Base-by-base conservation (phyloP, 116 monocot species). In the Posidonia oceanica region DNA sequence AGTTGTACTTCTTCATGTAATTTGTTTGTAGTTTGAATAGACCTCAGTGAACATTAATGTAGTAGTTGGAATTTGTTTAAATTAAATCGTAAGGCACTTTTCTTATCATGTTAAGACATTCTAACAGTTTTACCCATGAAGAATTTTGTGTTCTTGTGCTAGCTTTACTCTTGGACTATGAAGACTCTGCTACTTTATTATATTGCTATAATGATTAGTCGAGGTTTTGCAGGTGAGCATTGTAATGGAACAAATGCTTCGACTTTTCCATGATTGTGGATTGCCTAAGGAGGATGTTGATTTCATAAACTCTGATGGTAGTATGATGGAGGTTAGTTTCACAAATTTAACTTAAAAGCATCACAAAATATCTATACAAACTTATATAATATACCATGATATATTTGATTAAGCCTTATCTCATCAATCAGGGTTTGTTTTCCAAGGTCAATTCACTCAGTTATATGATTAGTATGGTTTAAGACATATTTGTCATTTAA, bases 181-280 rank as follows among this genome's bases (percentile, higher is more conserved):
- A n/a, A n/a, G n/a, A n/a, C n/a, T 41, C 41, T 41, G 3, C 4
- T 59, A 21, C 22, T 59, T 59, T 59, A 6, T 29, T 10, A 3
- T 18, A 22, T 60, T 21, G 11, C 60, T 23, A 39, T 41, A 39
- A 6, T 54, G 53, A 52, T 68, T 53, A 36, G 4, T 68, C 52
- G 3, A 54, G 18, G 36, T 52, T 64, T 64, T 63, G 5, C 6
- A 94, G 94, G 94, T 94, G 75, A 89, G 96, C 79, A 85, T 97
- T 75, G 96, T 97, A 57, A 97, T 97, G 96, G 96, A 97, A 68
- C 96, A 97, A 72, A 97, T 97, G 91, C 85, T 97, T 63, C 82
- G 87, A 4, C 71, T 97, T 81, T 83, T 97, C 66, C 91, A 97
- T 74, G 67, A 78, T 52, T 97, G 96, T 77, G 96, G 92, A 54